Evolutionary conservation across 768 basidiomycete species (phyloP).

Genomic region (Pluteus cervinus): DNA sequence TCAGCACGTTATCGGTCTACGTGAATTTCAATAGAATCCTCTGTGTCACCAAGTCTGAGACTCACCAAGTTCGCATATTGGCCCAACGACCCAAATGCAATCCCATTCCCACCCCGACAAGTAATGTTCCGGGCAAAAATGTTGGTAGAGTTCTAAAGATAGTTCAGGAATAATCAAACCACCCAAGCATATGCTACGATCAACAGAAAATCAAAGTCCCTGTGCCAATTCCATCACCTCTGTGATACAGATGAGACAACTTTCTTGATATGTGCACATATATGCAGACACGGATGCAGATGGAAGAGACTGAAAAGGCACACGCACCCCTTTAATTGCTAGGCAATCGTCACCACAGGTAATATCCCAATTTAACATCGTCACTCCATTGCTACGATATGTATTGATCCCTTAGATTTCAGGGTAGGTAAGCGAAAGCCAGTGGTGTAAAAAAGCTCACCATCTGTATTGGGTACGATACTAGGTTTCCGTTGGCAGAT

Average conservation of each 20-base stretch:
- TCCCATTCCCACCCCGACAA: constrained; percentile 54
- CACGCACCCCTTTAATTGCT: constrained; percentile 55
- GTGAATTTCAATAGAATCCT: not conserved
- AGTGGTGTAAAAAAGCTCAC: constrained; percentile 18
- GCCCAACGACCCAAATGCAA: constrained; percentile 55
- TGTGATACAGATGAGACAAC: too few species aligned
- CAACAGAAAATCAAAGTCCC: too few species aligned
- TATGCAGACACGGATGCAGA: too few species aligned
- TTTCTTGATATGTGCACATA: too few species aligned
- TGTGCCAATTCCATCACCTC: too few species aligned
- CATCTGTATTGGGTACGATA: constrained; percentile 57
- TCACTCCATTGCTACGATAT: constrained; percentile 42
- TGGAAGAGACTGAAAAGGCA: not conserved
- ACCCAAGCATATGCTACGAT: not conserved
- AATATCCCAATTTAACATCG: constrained; percentile 51
- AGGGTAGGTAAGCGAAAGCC: too few species aligned
- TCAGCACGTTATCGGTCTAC: constrained; percentile 48
- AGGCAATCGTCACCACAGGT: constrained; percentile 61
- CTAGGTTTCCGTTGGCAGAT: too few species aligned
- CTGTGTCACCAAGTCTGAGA: not conserved
- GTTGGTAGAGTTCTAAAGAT: constrained; percentile 46
- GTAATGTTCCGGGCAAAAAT: constrained; percentile 40
- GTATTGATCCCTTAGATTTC: constrained; percentile 43
- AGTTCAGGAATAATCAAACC: not conserved
- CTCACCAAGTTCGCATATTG: constrained; percentile 48